These are phyloP conservation scores for Stylonectria norvegica DNA, from an alignment of 2,329 filamentous ascomycete species.

Conservation along the genomic window DNA sequence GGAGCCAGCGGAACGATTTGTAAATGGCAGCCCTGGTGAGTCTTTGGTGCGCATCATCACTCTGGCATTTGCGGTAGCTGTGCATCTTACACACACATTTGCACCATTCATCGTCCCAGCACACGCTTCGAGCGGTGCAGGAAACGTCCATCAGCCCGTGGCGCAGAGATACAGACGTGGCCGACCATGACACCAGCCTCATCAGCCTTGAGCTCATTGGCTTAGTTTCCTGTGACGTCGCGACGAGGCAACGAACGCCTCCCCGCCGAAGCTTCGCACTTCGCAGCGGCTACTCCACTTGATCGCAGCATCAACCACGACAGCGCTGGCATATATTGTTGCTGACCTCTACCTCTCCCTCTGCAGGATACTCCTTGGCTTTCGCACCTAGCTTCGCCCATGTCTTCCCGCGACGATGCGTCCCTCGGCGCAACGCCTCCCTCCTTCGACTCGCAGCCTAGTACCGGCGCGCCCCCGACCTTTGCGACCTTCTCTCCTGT, in stretches of 20 bases:
- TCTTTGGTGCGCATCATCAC: slow-evolving; percentile 2
- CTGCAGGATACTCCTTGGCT: slow-evolving; percentile 48
- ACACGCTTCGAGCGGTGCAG: slow-evolving; percentile 2
- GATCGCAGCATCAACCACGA: slow-evolving; percentile 1
- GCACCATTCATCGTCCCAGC: neutral
- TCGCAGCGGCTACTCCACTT: neutral
- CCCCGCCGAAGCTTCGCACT: neutral
- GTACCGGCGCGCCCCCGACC: slow-evolving; percentile 59
- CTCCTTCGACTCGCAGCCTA: slow-evolving; percentile 28
- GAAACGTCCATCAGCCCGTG: neutral
- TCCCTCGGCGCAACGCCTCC: slow-evolving; percentile 34
- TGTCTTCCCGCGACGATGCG: slow-evolving; percentile 39
- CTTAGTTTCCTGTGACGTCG: slow-evolving; percentile 9
- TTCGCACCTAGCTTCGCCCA: slow-evolving; percentile 41
- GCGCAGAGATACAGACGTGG: slow-evolving; percentile 6
- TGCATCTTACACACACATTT: neutral
- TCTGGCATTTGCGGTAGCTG: neutral
- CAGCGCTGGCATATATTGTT: slow-evolving; percentile 2
- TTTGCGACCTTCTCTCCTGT: slow-evolving; percentile 87
- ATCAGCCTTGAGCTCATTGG: slow-evolving; percentile 7
- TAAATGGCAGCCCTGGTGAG: slow-evolving; percentile 37
- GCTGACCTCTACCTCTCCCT: slow-evolving; percentile 17
- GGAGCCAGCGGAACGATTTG: slow-evolving; percentile 21
- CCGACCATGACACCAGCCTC: slow-evolving; percentile 24
- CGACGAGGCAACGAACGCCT: slow-evolving; percentile 16